Percentiles rank a stretch among this genome's conserved stretches.
These are phyloP conservation scores for Calonectria henricotiae DNA, from an alignment of 2,329 filamentous ascomycete species.

Conservation along the genomic window DNA sequence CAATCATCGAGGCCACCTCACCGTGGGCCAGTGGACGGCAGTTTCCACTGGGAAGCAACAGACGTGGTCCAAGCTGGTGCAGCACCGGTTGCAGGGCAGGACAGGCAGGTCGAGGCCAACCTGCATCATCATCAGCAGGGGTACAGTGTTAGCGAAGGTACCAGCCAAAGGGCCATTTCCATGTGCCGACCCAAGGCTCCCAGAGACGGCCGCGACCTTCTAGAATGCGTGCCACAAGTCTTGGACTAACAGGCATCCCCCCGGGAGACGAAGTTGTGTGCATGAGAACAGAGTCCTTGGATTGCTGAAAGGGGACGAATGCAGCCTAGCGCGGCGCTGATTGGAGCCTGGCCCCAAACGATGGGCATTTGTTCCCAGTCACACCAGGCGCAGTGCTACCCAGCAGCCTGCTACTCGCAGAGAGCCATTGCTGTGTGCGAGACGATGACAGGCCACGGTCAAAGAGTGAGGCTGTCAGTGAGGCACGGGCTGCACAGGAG, in stretches of 20 bases:
- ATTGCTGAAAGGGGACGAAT: conserved; percentile 50
- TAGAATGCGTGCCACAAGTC: conserved; percentile 29
- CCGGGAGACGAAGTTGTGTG: background rate
- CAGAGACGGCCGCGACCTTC: conserved; percentile 5
- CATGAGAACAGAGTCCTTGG: conserved; percentile 39
- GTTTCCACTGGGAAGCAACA: conserved; percentile 46
- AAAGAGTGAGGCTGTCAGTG: conserved; percentile 52
- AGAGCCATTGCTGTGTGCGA: conserved; percentile 42
- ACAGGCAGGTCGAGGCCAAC: conserved; percentile 34
- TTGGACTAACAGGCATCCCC: conserved; percentile 21
- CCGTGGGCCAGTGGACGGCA: conserved; percentile 19
- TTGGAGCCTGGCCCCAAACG: conserved; percentile 40
- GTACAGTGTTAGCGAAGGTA: conserved; percentile 23
- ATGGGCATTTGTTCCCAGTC: conserved; percentile 44
- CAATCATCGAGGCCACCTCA: conserved; percentile 36
- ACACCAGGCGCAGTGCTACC: conserved; percentile 47
- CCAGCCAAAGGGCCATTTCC: background rate
- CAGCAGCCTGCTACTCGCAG: conserved; percentile 39
- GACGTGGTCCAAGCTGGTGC: conserved; percentile 48
- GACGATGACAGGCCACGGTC: conserved; percentile 41
- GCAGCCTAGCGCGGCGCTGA: conserved; percentile 44
- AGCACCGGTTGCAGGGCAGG: conserved; percentile 36
- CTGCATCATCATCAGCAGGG: background rate
- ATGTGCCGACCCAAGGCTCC: conserved; percentile 27
- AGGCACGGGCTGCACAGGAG: conserved; percentile 44